A percentile compares a stretch with the other conserved stretches of the same genome.
Conservation (phyloP, 75 land plant species). For the Cryptomeria japonica region DNA sequence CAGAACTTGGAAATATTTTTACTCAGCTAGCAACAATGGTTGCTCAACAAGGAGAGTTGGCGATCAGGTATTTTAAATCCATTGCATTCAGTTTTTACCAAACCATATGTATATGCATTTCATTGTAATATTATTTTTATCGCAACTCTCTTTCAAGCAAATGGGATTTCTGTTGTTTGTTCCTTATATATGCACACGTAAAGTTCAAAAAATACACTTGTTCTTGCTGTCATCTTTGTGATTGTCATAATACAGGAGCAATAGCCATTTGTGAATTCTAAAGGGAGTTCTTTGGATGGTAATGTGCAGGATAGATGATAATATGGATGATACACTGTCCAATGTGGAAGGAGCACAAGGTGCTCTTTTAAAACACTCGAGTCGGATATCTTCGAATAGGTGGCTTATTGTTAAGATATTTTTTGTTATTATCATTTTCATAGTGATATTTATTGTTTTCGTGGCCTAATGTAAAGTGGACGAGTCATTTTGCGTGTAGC, state of each 20-base stretch:
- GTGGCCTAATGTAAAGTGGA: conserved; percentile 23
- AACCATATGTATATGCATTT: not conserved
- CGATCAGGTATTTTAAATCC: conserved; percentile 61
- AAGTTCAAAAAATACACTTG: not conserved
- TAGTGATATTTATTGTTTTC: conserved; percentile 57
- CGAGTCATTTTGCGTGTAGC: not conserved
- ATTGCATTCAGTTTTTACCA: not conserved
- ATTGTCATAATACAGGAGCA: not conserved
- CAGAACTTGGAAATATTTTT: conserved; percentile 84
- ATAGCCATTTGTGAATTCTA: not conserved
- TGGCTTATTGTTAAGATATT: conserved; percentile 70
- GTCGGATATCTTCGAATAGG: conserved; percentile 65
- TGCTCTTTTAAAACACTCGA: conserved; percentile 55
- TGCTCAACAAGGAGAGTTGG: conserved; percentile 88
- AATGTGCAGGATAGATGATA: conserved; percentile 73
- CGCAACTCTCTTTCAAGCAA: not conserved
- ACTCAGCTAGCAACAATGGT: conserved; percentile 94
- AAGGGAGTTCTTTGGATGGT: not conserved
- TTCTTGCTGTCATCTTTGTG: not conserved
- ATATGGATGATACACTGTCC: conserved; percentile 69
- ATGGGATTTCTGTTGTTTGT: not conserved
- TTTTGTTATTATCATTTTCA: conserved; percentile 48
- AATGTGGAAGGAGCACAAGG: conserved; percentile 67
- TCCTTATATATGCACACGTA: not conserved
- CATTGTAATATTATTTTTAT: not conserved